A percentile compares a stretch with the other conserved stretches of the same genome.
These are phyloP conservation scores for Rhododendron molle DNA, from an alignment of 148 eudicot genomes.

Conservation along the genomic window DNA sequence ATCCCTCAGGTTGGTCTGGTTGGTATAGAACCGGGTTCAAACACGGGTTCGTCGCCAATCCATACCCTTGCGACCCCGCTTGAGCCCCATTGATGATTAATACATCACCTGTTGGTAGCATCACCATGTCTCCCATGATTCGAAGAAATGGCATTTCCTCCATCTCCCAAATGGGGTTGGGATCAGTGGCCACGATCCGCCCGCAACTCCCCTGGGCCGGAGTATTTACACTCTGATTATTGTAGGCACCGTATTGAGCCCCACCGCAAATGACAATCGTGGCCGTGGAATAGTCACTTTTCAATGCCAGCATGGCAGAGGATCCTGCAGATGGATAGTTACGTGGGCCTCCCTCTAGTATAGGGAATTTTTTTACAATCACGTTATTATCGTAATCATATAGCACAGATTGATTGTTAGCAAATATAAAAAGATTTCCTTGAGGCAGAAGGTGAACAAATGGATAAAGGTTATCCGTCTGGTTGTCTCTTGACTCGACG, in stretches of 20 bases:
- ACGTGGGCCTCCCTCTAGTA: conserved; percentile 73
- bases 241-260: conserved; percentile 66
- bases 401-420: conserved; percentile 61
- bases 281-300: conserved; percentile 57
- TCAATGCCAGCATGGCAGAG: conserved; percentile 71
- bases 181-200: conserved; percentile 57
- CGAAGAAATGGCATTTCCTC: conserved; percentile 81
- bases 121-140: conserved; percentile 95
- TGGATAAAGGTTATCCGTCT: conserved; percentile 81
- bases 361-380: conserved; percentile 41
- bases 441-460: conserved; percentile 77
- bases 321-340: conserved; percentile 92
- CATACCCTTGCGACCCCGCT: conserved; percentile 83
- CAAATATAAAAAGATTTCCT: conserved; percentile 73
- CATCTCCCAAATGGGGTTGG: conserved; percentile 73
- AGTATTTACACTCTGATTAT: conserved; percentile 29
- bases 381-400: conserved; percentile 45
- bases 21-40: conserved; percentile 65
- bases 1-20: conserved; percentile 61
- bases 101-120: conserved; percentile 77
- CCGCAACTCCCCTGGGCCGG: conserved; percentile 90
- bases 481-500: conserved; percentile 52
- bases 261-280: conserved; percentile 81
- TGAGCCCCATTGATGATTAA: conserved; percentile 82
- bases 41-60: conserved; percentile 58